Evolutionary conservation across 1,139 yeast species (phyloP).

Genomic region (Suhomyces bribrorum): DNA sequence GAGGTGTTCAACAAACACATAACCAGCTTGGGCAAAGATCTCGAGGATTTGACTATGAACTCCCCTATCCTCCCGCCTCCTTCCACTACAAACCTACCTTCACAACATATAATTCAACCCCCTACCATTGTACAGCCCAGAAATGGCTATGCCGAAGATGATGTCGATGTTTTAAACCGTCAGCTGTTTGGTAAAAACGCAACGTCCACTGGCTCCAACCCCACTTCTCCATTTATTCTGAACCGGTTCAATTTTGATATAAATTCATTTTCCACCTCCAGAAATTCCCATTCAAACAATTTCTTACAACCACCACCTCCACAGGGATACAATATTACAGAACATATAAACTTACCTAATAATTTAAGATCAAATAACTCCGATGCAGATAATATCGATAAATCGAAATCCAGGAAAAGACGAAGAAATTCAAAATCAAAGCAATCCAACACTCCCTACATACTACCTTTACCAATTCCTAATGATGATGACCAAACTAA

Average conservation of each 20-base stretch:
- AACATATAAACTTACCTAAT: conserved; percentile 6
- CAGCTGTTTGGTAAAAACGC: conserved; percentile 7
- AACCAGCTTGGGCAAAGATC: conserved; percentile 26
- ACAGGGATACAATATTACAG: conserved; percentile 9
- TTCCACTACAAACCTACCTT: conserved; percentile 3
- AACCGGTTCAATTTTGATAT: conserved; percentile 19
- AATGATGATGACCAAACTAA: conserved; percentile 10
- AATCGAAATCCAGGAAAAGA: conserved; percentile 9
- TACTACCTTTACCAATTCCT: conserved; percentile 21
- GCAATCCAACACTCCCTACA: conserved; percentile 14
- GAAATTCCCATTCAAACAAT: conserved; percentile 3
- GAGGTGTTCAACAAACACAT: conserved; percentile 28
- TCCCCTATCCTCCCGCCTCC: conserved; percentile 3
- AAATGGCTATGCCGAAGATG: conserved; percentile 11
- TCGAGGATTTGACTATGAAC: conserved; percentile 20
- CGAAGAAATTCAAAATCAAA: conserved; percentile 12
- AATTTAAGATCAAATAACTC: conserved; percentile 3
- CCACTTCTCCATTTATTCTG: conserved; percentile 18
- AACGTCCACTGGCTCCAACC: conserved; percentile 11
- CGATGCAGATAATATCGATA: conserved; percentile 7
- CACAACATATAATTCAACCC: conserved; percentile 8
- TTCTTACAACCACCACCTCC: conserved; percentile 5
- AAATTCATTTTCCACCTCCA: conserved; percentile 8
- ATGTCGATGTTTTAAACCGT: conserved; percentile 9
- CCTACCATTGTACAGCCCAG: conserved; percentile 1